Evolutionary conservation across 2,329 filamentous ascomycete species (phyloP).

Genomic region (Neonectria hederae): DNA sequence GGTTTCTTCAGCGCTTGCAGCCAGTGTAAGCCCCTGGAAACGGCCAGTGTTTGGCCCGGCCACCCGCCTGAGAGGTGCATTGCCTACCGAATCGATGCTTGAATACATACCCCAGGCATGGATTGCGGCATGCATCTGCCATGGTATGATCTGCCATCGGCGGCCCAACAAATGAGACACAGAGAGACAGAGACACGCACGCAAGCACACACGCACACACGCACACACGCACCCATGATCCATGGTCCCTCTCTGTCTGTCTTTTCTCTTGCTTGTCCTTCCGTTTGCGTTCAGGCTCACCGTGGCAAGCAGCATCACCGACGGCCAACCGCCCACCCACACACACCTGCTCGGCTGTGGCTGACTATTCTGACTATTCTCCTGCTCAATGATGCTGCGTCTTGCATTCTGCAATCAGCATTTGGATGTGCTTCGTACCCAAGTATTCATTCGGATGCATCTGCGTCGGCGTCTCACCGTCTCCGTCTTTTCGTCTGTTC

Average conservation of each 20-base stretch:
- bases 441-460: neutral
- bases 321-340: constrained; percentile 5
- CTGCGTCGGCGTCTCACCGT: constrained; percentile 24
- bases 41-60: neutral
- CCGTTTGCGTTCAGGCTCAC: constrained; percentile 16
- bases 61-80: no score
- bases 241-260: no score
- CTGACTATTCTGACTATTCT: constrained; percentile 16
- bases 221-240: neutral
- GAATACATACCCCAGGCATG: neutral
- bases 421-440: constrained; percentile 5
- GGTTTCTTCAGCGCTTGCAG: neutral
- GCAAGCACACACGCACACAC: neutral
- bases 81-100: no score
- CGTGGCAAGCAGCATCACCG: neutral
- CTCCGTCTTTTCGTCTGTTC: constrained; percentile 31
- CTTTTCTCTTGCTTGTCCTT: neutral
- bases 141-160: constrained; percentile 18
- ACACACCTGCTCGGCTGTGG: constrained; percentile 26
- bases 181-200: no score
- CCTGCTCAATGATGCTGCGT: constrained; percentile 12
- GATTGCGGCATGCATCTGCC: neutral
- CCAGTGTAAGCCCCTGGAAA: neutral
- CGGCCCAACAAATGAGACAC: neutral
- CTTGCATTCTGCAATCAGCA: constrained; percentile 24